Percentiles rank a stretch among this genome's conserved stretches.
Conservation (phyloP, 2,329 filamentous ascomycete genomes). For the Fusarium sp. region DNA sequence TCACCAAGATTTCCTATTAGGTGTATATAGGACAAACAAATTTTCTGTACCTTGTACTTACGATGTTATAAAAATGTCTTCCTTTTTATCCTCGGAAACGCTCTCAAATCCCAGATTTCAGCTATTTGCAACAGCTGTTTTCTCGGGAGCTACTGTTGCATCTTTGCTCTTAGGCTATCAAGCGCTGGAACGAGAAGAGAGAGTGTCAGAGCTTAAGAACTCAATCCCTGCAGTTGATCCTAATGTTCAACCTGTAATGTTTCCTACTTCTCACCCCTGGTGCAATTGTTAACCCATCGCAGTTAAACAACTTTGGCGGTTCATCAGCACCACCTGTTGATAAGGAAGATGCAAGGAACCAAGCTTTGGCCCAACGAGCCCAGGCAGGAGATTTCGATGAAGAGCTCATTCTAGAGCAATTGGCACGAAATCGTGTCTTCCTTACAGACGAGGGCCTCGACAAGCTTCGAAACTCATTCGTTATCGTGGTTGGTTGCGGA, state of each 20-base stretch:
- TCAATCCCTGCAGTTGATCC: constrained; percentile 64
- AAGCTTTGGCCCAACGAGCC: constrained; percentile 69
- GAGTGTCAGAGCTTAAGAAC: constrained; percentile 68
- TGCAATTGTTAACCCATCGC: constrained; percentile 35
- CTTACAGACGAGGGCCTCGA: constrained; percentile 83
- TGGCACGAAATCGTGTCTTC: constrained; percentile 93
- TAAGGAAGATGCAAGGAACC: constrained; percentile 72
- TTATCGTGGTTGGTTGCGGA: constrained; percentile 92
- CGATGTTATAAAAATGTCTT: constrained; percentile 55
- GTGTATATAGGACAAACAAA: neutral
- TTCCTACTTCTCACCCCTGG: neutral
- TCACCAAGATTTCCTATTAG: constrained; percentile 8
- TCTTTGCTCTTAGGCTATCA: constrained; percentile 74
- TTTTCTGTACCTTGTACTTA: constrained; percentile 10
- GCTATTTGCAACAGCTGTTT: constrained; percentile 77
- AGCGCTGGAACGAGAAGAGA: constrained; percentile 66
- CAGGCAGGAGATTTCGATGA: constrained; percentile 75
- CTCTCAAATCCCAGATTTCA: constrained; percentile 67
- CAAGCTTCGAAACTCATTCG: constrained; percentile 83
- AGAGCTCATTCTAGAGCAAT: constrained; percentile 92
- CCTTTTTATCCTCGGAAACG: constrained; percentile 58
- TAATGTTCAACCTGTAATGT: constrained; percentile 41
- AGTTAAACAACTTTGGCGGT: constrained; percentile 74
- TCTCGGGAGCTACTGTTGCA: constrained; percentile 72
- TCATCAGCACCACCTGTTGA: constrained; percentile 62